Conservation (phyloP, 208 protist genomes). For the Crithidia bombi region DNA sequence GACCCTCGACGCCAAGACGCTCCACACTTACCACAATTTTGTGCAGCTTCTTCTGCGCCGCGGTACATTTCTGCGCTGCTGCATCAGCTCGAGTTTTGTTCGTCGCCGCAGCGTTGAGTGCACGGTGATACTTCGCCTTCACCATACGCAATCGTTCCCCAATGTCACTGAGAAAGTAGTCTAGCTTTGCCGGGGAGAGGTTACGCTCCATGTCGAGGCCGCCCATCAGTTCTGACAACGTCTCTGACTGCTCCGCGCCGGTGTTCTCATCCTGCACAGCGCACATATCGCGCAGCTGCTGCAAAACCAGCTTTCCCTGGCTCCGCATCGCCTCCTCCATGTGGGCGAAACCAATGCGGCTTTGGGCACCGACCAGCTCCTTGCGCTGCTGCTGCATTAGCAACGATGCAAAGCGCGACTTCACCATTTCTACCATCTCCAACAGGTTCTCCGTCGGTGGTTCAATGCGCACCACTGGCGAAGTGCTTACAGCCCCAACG, state of each 20-base stretch:
- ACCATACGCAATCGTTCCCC: constrained; percentile 58
- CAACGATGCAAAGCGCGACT: constrained; percentile 54
- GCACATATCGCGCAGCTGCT: constrained; percentile 48
- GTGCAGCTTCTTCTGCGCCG: constrained; percentile 31
- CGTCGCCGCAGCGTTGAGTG: constrained; percentile 38
- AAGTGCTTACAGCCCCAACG: constrained; percentile 10
- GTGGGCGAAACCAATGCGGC: constrained; percentile 44
- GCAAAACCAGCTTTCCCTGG: constrained; percentile 43
- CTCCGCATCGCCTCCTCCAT: constrained; percentile 50
- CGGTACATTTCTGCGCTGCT: constrained; percentile 41
- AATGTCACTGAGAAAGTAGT: constrained; percentile 58
- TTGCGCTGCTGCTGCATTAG: constrained; percentile 61
- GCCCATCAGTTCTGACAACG: constrained; percentile 22
- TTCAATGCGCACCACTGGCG: constrained; percentile 44
- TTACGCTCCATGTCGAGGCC: constrained; percentile 19
- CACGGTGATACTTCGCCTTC: constrained; percentile 49
- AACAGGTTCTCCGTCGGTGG: constrained; percentile 58
- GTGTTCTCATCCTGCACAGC: constrained; percentile 16
- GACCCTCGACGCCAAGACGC: constrained; percentile 20
- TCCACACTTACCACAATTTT: constrained; percentile 37
- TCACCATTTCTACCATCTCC: constrained; percentile 73
- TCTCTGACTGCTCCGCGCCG: constrained; percentile 6
- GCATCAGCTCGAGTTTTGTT: constrained; percentile 55
- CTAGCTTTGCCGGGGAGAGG: constrained; percentile 28
- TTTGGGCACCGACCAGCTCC: constrained; percentile 46